Evolutionary conservation across 148 eudicot species (phyloP).

Genomic region (Limonium bicolor): DNA sequence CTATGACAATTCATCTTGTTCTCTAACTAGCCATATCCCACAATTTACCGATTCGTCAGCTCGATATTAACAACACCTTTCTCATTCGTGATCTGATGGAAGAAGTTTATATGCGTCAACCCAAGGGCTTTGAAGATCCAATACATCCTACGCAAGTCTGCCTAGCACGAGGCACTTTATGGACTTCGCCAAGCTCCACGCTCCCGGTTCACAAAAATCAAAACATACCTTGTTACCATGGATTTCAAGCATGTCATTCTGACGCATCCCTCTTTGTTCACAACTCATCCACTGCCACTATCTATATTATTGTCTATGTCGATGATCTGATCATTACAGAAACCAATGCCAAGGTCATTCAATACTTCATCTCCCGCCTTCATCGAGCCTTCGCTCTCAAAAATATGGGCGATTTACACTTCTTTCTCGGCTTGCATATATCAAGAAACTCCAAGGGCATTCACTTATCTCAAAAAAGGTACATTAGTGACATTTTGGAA

Average conservation of each 20-base stretch:
- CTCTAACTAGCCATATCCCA: too few species aligned
- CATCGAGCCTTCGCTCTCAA: neutral
- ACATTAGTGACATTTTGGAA: neutral
- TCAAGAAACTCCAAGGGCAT: too few species aligned
- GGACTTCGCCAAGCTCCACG: neutral
- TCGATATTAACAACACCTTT: too few species aligned
- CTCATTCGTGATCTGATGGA: too few species aligned
- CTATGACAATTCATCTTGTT: too few species aligned
- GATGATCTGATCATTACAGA: neutral
- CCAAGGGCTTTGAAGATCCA: neutral
- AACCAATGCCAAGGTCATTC: neutral
- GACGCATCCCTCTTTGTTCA: neutral
- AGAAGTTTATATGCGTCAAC: neutral
- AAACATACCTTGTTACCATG: neutral
- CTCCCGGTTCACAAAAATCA: neutral
- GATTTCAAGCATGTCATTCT: neutral
- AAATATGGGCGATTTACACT: neutral
- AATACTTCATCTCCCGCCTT: neutral
- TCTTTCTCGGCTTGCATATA: neutral
- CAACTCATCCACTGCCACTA: too few species aligned
- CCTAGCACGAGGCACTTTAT: neutral
- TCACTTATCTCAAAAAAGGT: neutral
- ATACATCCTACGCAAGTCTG: neutral
- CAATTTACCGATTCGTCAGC: too few species aligned
- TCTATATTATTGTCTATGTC: neutral